Evolutionary conservation across 225 moss, liverwort and hornwort species (phyloP).

Genomic region (Straminergon stramineum): DNA sequence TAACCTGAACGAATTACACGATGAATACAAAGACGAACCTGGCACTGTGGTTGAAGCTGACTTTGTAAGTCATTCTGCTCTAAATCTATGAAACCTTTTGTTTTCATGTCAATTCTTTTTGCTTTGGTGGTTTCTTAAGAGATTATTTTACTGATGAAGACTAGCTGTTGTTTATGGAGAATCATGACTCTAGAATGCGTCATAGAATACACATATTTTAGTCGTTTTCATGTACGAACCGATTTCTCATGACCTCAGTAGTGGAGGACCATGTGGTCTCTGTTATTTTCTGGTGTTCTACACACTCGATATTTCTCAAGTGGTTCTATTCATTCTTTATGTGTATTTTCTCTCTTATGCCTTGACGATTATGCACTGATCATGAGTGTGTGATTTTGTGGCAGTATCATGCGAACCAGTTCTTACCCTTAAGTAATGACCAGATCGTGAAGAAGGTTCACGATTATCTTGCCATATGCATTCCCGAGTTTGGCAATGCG

Average conservation of each 20-base stretch:
- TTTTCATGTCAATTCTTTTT: neutral
- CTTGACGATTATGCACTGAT: neutral
- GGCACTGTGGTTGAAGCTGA: constrained; percentile 99
- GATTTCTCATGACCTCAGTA: neutral
- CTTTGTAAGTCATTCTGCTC: constrained; percentile 51
- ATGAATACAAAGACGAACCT: constrained; percentile 85
- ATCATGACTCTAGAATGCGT: neutral
- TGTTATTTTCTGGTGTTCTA: neutral
- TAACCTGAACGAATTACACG: constrained; percentile 77
- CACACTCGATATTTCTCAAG: neutral
- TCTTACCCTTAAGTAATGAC: constrained; percentile 72
- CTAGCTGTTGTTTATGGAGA: neutral
- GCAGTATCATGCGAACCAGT: constrained; percentile 98
- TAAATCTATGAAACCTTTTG: neutral
- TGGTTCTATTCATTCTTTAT: neutral
- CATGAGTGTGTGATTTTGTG: neutral
- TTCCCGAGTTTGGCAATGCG: constrained; percentile 61
- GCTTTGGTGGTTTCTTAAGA: neutral
- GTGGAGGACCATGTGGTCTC: neutral
- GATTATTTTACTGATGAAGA: neutral
- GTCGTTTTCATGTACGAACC: neutral
- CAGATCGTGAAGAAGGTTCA: constrained; percentile 84
- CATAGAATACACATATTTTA: neutral
- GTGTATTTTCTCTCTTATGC: neutral
- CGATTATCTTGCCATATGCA: constrained; percentile 61